Conservation (phyloP, 2,329 filamentous ascomycete genomes). For the Diaporthe citriasiana region DNA sequence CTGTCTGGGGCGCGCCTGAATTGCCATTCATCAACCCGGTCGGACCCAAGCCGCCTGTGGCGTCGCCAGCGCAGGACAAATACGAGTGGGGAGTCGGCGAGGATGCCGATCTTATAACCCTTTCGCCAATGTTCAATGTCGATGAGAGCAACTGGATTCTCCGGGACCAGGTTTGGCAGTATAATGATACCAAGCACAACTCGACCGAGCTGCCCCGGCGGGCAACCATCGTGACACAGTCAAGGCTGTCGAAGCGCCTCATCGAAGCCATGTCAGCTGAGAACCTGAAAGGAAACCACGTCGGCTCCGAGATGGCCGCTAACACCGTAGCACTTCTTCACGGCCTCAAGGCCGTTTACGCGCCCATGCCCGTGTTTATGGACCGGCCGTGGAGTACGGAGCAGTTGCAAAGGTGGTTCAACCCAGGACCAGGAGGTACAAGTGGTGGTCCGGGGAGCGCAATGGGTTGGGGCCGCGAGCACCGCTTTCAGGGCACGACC, state of each 20-base stretch:
- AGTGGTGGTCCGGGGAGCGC: slow-evolving; percentile 68
- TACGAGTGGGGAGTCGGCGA: slow-evolving; percentile 84
- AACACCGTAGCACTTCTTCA: slow-evolving; percentile 81
- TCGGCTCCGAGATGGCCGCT: slow-evolving; percentile 85
- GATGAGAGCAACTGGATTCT: slow-evolving; percentile 81
- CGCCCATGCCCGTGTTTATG: slow-evolving; percentile 84
- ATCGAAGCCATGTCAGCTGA: slow-evolving; percentile 84
- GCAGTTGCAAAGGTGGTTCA: slow-evolving; percentile 71
- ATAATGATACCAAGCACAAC: slow-evolving; percentile 64
- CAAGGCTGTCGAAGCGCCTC: slow-evolving; percentile 78
- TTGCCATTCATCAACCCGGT: slow-evolving; percentile 73
- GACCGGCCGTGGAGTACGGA: slow-evolving; percentile 77
- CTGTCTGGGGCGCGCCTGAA: slow-evolving; percentile 76
- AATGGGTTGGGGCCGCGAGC: slow-evolving; percentile 72
- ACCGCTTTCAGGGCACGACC: slow-evolving; percentile 69
- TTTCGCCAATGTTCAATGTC: slow-evolving; percentile 85
- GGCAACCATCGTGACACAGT: slow-evolving; percentile 83
- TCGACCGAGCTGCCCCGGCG: slow-evolving; percentile 75
- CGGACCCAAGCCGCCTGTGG: slow-evolving; percentile 73
- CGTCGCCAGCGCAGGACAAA: slow-evolving; percentile 72
- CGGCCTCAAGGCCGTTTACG: slow-evolving; percentile 83
- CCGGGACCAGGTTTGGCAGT: slow-evolving; percentile 77
- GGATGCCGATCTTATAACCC: slow-evolving; percentile 80
- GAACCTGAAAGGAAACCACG: slow-evolving; percentile 79
- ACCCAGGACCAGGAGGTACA: slow-evolving; percentile 68